These are phyloP conservation scores for Tetramitus jugosus DNA, from an alignment of 208 protist species.

Conservation along the genomic window DNA sequence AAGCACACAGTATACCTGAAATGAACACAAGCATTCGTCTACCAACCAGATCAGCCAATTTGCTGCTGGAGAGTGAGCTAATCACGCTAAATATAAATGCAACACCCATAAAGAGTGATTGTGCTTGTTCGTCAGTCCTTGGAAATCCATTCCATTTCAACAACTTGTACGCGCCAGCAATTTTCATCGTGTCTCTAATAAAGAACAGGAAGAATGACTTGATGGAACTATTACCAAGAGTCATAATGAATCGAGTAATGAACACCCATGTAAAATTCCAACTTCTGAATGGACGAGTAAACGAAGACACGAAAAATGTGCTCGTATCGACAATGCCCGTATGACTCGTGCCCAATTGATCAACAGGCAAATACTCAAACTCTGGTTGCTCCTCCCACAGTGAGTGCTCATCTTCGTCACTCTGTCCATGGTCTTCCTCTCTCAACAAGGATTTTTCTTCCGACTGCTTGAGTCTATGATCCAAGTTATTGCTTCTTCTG, in stretches of 20 bases:
- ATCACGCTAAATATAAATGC: too few relatives aligned
- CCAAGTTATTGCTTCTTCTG: not conserved
- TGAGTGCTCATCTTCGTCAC: not conserved
- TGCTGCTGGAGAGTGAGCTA: too few relatives aligned
- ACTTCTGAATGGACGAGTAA: not conserved
- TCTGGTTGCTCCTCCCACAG: not conserved
- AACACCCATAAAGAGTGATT: too few relatives aligned
- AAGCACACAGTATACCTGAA: too few relatives aligned
- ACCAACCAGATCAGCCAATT: too few relatives aligned
- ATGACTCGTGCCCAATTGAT: not conserved
- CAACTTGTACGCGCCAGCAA: too few relatives aligned
- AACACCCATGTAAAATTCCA: constrained; percentile 10
- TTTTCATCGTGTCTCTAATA: too few relatives aligned
- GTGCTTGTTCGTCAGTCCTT: too few relatives aligned
- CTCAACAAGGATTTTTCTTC: not conserved
- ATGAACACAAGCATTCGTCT: too few relatives aligned
- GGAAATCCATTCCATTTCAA: too few relatives aligned
- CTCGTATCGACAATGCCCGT: not conserved
- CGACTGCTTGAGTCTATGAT: not conserved
- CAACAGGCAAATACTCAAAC: not conserved
- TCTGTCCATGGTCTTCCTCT: not conserved
- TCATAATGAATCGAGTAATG: not conserved
- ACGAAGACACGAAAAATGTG: not conserved
- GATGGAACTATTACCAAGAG: too few relatives aligned
- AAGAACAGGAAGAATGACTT: too few relatives aligned